Conservation (phyloP, 371 early-diverging fungal genomes). For the Rhizopus microsporus region DNA sequence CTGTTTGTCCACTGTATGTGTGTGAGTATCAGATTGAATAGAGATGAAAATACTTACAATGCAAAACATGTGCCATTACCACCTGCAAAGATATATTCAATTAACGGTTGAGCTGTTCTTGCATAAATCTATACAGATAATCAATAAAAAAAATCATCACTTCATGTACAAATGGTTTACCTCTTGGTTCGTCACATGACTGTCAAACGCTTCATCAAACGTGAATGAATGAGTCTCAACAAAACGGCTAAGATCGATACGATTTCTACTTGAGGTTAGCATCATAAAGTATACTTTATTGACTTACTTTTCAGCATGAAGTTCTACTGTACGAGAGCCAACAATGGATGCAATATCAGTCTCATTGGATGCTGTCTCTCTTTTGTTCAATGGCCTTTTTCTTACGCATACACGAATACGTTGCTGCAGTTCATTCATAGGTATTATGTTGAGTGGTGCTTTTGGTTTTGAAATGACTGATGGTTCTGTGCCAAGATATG, state of each 20-base stretch:
- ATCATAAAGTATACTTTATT: neutral
- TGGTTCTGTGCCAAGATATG: constrained; percentile 2
- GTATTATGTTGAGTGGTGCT: neutral
- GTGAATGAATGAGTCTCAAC: constrained; percentile 93
- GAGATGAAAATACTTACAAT: constrained; percentile 63
- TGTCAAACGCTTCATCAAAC: constrained; percentile 97
- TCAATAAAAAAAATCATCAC: neutral
- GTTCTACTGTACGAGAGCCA: constrained; percentile 68
- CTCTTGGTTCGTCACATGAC: constrained; percentile 75
- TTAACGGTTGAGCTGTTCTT: constrained; percentile 85
- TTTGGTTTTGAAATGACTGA: constrained; percentile 6
- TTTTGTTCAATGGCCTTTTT: constrained; percentile 90
- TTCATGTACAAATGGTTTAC: constrained; percentile 31
- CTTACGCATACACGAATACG: constrained; percentile 96
- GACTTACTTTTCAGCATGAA: constrained; percentile 89
- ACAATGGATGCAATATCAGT: constrained; percentile 77
- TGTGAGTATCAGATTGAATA: constrained; percentile 91
- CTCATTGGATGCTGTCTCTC: constrained; percentile 76
- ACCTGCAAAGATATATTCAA: constrained; percentile 87
- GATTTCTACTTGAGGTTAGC: constrained; percentile 54
- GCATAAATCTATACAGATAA: constrained; percentile 52
- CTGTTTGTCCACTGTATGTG: constrained; percentile 95
- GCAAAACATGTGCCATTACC: constrained; percentile 98
- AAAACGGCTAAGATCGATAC: constrained; percentile 93
- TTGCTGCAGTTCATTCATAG: constrained; percentile 56